phyloP scores from a whole-genome alignment of 78 protist genomes.

The Dictyostelium discoideum region DNA sequence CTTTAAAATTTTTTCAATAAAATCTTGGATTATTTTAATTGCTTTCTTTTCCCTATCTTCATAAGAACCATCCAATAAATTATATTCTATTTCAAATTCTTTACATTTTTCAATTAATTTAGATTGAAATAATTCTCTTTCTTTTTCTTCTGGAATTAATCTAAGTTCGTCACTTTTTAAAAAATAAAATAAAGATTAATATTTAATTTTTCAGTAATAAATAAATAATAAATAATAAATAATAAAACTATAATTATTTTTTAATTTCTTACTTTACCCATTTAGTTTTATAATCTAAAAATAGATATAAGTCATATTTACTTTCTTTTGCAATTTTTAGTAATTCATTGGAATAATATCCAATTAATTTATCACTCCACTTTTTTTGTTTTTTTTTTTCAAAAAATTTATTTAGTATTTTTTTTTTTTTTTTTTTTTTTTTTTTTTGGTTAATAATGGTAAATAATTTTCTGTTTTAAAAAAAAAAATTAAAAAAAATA shows the following conservation, averaged over 20 bases:
- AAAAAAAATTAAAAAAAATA: background rate
- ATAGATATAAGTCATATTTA: conserved; percentile 39
- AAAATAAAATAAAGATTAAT: background rate
- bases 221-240: too few relatives aligned
- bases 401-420: too few relatives aligned
- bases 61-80: background rate
- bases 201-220: too few relatives aligned
- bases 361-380: conserved; percentile 66
- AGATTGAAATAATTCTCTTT: conserved; percentile 19
- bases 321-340: background rate
- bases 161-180: conserved; percentile 12
- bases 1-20: too few relatives aligned
- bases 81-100: background rate
- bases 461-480: too few relatives aligned
- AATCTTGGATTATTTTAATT: background rate
- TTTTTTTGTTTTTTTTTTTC: background rate
- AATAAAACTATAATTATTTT: too few relatives aligned
- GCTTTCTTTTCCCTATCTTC: background rate
- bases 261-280: conserved; percentile 24
- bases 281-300: conserved; percentile 39
- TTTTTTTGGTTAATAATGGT: too few relatives aligned
- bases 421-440: too few relatives aligned
- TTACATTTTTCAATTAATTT: background rate
- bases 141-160: conserved; percentile 9
- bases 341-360: conserved; percentile 6